Evolutionary conservation across 2,329 filamentous ascomycete species (phyloP), one percentile per base, ranked within the genome.

Genomic region (Cladosporium sp.): DNA sequence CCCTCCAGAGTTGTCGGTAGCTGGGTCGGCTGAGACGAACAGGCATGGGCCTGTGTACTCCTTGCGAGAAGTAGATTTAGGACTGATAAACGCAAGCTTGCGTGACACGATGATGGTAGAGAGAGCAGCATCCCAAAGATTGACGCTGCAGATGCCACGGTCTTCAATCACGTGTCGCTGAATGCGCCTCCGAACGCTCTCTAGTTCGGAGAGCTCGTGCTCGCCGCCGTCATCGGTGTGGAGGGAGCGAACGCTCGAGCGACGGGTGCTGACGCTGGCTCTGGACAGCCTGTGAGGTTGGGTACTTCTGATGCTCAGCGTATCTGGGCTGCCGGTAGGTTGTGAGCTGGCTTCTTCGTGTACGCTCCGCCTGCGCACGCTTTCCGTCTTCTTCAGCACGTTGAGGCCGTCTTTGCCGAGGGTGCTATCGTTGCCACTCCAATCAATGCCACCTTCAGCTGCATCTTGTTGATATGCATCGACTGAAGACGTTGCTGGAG

Each of bases 51-150:
- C 55, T 7, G 45, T 48, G 35, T 57, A 58, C 25, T 47, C 46
- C n/a, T 38, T 45, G 39, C 42, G 42, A 1, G 25, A 38, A 30
- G 22, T 18, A 57, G 55, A 20, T 48, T 40, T 38, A n/a, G 59
- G 51, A 7, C 60, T 55, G 15, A 60, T 54, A 41, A 55, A 56
- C 9, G 52, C 51, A 7, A 69, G 48, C n/a, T 61, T 56, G 18
- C 68, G 62, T 7, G 67, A 60, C 3, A 57, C 51, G 11, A 54
- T 53, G 12, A 70, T 58, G 32, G 67, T 55, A 39, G 55, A 56
- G 4, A 72, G 53, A 5, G 65, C 64, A 27, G 64, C 59, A 12
- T 54, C 56, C 70, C 70, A 73, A 4, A 73, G 58, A 33, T 70
- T 63, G 12, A 68, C 64, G 29, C 59, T 62, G 15, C 53, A 47